Percentiles rank a stretch among this genome's conserved stretches.
Evolutionary conservation across 306 rosid genomes (phyloP).

Genomic region (Vicia faba): DNA sequence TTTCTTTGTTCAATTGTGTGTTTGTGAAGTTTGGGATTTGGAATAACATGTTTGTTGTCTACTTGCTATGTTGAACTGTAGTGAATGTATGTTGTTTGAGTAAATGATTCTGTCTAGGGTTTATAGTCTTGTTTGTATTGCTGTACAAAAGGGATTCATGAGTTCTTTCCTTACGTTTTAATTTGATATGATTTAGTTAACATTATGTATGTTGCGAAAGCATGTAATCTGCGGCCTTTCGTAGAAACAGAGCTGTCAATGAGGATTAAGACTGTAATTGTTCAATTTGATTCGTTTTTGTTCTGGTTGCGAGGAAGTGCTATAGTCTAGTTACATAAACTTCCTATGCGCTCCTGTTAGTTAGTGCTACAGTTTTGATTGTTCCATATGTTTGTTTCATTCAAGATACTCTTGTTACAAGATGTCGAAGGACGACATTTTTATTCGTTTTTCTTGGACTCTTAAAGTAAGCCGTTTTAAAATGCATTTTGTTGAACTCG

Average conservation of each 20-base stretch:
- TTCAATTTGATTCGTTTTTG: slow-evolving; percentile 9
- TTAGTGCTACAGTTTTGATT: not conserved
- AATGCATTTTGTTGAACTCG: not conserved
- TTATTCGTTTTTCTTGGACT: not conserved
- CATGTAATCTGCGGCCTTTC: slow-evolving; percentile 4
- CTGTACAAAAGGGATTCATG: slow-evolving; percentile 14
- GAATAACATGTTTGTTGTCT: slow-evolving; percentile 2
- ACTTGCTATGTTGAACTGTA: not conserved
- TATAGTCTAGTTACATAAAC: slow-evolving; percentile 15
- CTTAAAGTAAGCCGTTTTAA: not conserved
- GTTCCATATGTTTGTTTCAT: not conserved
- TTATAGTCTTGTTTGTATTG: not conserved
- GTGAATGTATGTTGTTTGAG: not conserved
- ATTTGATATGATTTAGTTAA: slow-evolving; percentile 2
- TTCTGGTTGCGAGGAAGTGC: slow-evolving; percentile 20
- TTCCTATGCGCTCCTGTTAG: slow-evolving; percentile 4
- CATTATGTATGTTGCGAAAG: not conserved
- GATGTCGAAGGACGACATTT: slow-evolving; percentile 4
- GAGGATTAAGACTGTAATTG: not conserved
- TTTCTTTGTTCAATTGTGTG: slow-evolving; percentile 10
- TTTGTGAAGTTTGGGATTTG: slow-evolving; percentile 15
- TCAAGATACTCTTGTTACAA: slow-evolving; percentile 11
- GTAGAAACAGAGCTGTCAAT: not conserved
- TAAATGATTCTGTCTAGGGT: slow-evolving; percentile 13
- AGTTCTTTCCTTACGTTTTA: not conserved